Percentiles rank a stretch among this genome's conserved stretches.
These are phyloP conservation scores for Jimgerdemannia lactiflua DNA, from an alignment of 192 early-diverging fungal genomes.

Conservation along the genomic window DNA sequence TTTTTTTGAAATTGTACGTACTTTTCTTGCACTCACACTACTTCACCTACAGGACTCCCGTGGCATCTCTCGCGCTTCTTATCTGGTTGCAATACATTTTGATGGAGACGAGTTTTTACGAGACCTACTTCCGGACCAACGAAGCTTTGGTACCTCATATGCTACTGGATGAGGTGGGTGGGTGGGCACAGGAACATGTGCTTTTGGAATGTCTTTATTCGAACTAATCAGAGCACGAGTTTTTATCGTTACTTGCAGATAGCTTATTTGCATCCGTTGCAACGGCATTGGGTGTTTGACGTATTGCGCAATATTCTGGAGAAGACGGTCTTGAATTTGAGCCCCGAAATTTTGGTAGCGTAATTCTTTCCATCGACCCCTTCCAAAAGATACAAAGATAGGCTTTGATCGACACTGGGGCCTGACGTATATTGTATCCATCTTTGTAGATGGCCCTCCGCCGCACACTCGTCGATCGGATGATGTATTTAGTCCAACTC, in stretches of 20 bases:
- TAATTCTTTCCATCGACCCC: not conserved
- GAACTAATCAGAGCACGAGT: no score
- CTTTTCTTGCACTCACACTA: not conserved
- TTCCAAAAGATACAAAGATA: conserved; percentile 10
- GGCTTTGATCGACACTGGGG: not conserved
- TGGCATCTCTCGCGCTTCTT: conserved; percentile 53
- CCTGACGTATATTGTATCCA: not conserved
- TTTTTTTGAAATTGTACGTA: not conserved
- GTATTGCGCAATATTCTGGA: conserved; percentile 57
- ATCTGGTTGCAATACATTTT: conserved; percentile 66
- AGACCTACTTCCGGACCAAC: conserved; percentile 63
- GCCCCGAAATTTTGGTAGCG: conserved; percentile 57
- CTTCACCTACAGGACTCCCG: conserved; percentile 36
- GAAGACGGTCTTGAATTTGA: conserved; percentile 48
- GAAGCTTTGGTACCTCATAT: conserved; percentile 59
- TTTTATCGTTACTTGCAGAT: conserved; percentile 31
- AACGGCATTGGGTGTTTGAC: conserved; percentile 61
- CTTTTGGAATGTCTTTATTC: not conserved
- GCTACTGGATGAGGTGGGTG: conserved; percentile 62
- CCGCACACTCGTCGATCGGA: conserved; percentile 63
- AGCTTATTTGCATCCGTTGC: conserved; percentile 65
- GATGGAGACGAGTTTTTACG: conserved; percentile 62
- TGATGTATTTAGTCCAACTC: conserved; percentile 64
- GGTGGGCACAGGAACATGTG: not conserved
- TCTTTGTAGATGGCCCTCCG: conserved; percentile 58